Percentiles rank a stretch among this genome's conserved stretches.
Evolutionary conservation across 768 basidiomycete species (phyloP).

Genomic region (Boletellus emodensis): DNA sequence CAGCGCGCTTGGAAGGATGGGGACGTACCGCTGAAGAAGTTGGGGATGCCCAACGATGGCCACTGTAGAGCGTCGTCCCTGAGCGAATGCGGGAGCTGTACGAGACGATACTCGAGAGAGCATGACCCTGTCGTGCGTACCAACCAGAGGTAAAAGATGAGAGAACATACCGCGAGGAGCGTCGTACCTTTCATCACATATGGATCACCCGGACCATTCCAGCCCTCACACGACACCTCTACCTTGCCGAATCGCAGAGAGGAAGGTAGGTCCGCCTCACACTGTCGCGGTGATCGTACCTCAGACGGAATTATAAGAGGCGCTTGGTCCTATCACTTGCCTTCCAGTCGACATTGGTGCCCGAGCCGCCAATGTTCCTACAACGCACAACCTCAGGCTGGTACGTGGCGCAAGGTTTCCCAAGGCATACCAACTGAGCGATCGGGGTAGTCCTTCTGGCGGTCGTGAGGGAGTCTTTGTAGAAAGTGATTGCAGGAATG

Average conservation of each 20-base stretch:
- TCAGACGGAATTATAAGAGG: conserved; percentile 7
- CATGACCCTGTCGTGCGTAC: conserved; percentile 62
- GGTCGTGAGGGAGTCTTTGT: conserved; percentile 60
- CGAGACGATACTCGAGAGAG: conserved; percentile 77
- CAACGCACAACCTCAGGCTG: conserved; percentile 86
- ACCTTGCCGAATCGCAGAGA: conserved; percentile 79
- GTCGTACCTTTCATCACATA: conserved; percentile 75
- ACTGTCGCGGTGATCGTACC: conserved; percentile 41
- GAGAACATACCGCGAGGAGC: background rate
- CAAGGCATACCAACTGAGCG: conserved; percentile 76
- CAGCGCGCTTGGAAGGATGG: background rate
- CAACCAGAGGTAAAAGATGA: background rate
- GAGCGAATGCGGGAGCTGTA: conserved; percentile 52
- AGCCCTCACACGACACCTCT: conserved; percentile 89
- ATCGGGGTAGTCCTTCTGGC: conserved; percentile 65
- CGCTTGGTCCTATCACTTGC: conserved; percentile 36
- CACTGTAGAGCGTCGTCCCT: conserved; percentile 12
- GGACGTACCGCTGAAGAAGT: conserved; percentile 24
- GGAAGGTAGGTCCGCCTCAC: conserved; percentile 86
- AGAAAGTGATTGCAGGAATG: conserved; percentile 76
- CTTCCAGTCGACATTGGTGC: conserved; percentile 88
- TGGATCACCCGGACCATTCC: conserved; percentile 75
- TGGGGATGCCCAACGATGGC: conserved; percentile 9
- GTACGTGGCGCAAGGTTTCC: conserved; percentile 71
- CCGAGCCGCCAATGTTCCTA: conserved; percentile 70